Percentiles rank a stretch among this genome's conserved stretches.
Evolutionary conservation across 2,329 filamentous ascomycete genomes (phyloP).

Genomic region (Pleoardoris graminearum): DNA sequence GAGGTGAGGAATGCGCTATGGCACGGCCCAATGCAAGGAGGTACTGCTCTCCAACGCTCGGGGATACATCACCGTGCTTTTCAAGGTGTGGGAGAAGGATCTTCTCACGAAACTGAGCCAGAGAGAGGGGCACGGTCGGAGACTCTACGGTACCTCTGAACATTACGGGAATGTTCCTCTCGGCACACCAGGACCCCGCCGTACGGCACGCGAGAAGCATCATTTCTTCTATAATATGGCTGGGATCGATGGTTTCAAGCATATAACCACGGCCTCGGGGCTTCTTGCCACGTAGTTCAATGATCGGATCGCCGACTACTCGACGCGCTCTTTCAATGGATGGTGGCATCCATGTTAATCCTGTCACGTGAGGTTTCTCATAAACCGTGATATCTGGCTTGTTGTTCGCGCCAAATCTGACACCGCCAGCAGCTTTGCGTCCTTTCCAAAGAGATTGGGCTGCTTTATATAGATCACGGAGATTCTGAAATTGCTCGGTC

Average conservation of each 20-base stretch:
- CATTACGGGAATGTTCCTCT: conserved; percentile 56
- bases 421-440: conserved; percentile 44
- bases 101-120: conserved; percentile 31
- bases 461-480: conserved; percentile 42
- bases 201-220: conserved; percentile 62
- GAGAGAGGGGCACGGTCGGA: conserved; percentile 9
- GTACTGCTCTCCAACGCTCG: conserved; percentile 48
- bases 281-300: conserved; percentile 33
- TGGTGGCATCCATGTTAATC: conserved; percentile 48
- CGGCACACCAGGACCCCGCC: conserved; percentile 57
- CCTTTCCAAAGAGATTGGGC: conserved; percentile 36
- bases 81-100: conserved; percentile 44
- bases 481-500: conserved; percentile 33
- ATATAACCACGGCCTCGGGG: conserved; percentile 9
- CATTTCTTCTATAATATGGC: conserved; percentile 41
- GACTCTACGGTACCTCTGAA: conserved; percentile 50
- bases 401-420: conserved; percentile 36
- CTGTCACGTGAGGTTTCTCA: conserved; percentile 30
- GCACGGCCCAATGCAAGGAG: conserved; percentile 47
- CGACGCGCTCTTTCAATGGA: conserved; percentile 43
- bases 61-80: conserved; percentile 41
- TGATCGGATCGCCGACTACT: conserved; percentile 51
- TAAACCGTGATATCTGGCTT: conserved; percentile 43
- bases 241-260: conserved; percentile 22
- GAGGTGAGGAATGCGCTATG: conserved; percentile 51